These are phyloP conservation scores for Eucalyptus urophylla DNA, from an alignment of 345 rosid genomes.

Conservation along the genomic window DNA sequence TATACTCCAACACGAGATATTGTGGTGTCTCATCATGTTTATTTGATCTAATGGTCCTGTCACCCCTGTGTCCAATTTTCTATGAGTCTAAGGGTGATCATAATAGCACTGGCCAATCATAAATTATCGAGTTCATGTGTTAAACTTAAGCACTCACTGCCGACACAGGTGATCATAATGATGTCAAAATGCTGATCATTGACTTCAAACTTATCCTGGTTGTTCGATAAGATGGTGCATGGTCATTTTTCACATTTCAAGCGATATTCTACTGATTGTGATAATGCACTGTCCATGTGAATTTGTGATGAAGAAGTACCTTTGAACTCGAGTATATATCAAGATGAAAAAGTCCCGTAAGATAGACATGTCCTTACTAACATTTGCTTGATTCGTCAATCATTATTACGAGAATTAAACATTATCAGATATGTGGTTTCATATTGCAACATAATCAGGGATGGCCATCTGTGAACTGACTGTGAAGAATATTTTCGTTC, in stretches of 20 bases:
- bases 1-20: too few relatives aligned
- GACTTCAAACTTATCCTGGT: neutral
- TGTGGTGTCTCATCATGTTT: too few relatives aligned
- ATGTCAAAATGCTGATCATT: neutral
- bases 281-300: neutral
- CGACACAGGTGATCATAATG: neutral
- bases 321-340: neutral
- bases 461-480: neutral
- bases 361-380: neutral
- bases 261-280: neutral
- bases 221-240: neutral
- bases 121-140: too few relatives aligned
- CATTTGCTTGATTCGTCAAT: neutral
- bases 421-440: neutral
- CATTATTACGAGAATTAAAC: neutral
- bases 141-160: too few relatives aligned
- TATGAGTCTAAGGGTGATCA: too few relatives aligned
- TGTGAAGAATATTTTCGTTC: neutral
- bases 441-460: neutral
- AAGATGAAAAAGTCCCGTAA: neutral
- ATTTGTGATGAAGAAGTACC: neutral
- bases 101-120: rapidly evolving
- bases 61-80: rapidly evolving
- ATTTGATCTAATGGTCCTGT: too few relatives aligned
- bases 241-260: neutral